Base-by-base conservation (phyloP, 192 early-diverging fungal genomes). In the Linnemannia zychae region DNA sequence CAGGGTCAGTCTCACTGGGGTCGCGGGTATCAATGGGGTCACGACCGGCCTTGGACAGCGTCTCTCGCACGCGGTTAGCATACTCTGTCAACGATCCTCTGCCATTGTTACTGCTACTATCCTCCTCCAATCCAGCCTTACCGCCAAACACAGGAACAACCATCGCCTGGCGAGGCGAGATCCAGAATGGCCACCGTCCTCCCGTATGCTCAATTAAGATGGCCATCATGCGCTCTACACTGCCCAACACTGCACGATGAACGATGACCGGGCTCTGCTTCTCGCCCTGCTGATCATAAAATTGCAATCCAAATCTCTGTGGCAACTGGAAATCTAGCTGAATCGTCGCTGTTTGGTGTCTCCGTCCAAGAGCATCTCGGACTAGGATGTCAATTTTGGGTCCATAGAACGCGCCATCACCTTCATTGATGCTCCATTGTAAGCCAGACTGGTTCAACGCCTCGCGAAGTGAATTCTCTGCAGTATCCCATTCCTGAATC, bases 301-400 rank as follows among this genome's bases (percentile, higher is more conserved):
- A 99, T 73, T 91, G 91, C 36, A 99, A 87, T 13, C 89, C 87
- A 81, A 99, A 99, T 63, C 97, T 88, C 79, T 89, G 90, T 17
- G 98, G 98, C 28, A 99, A 91, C 82, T 99, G 97, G 86, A 98
- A 99, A 87, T 99, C 98, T 31, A 99, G 90, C 87, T 99, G 98
- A 69, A 98, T 93, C 3, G 98, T 99, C 7, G 97, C 98, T 9
- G 96, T 98, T 79, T 99, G 98, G 81, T 98, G 98, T 65, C 88
- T 88, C 44, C 97, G 89, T 17, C 95, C 95, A 7, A 95, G 79
- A 2, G 94, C 94, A 81, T 99, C 98, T 71, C 88, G 88, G 1
- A 99, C 94, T 71, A 93, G 91, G 31, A 98, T 93, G 79, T 99
- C 98, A 74, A 99, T 98, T 81, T 99, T 99, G 72, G 98, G 98